Evolutionary conservation across 2,329 filamentous ascomycete species (phyloP).

Genomic region (Alternaria viburni): DNA sequence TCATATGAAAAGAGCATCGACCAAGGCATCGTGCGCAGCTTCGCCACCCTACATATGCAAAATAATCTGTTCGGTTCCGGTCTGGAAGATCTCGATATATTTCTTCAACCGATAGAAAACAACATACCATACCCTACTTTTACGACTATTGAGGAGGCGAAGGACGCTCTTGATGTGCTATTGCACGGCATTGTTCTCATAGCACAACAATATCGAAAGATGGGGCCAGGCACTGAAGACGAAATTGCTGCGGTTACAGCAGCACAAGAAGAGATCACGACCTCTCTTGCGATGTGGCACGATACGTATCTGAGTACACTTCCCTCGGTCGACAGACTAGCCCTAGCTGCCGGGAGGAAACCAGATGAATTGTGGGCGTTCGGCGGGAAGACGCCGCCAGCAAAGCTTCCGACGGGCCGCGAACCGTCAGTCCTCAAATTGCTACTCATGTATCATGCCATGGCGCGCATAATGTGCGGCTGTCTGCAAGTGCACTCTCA

Average conservation of each 20-base stretch:
- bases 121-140: background rate
- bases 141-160: conserved; percentile 5
- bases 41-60: conserved; percentile 39
- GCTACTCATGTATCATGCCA: conserved; percentile 23
- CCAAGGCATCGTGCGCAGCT: conserved; percentile 54
- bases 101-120: background rate
- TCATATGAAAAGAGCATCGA: conserved; percentile 44
- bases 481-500: conserved; percentile 5
- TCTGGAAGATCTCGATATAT: background rate
- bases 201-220: background rate
- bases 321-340: background rate
- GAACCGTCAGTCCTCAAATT: conserved; percentile 6
- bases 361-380: background rate
- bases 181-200: conserved; percentile 3
- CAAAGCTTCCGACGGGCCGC: background rate
- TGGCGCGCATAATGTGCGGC: conserved; percentile 27
- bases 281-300: background rate
- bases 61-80: conserved; percentile 19
- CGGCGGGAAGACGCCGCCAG: background rate
- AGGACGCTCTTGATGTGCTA: conserved; percentile 13
- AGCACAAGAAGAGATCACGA: background rate
- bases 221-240: background rate
- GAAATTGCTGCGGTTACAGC: background rate
- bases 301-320: background rate
- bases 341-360: background rate